Base-by-base conservation (phyloP, 2,329 filamentous ascomycete genomes). In the Chrysosphaeria jannelii region DNA sequence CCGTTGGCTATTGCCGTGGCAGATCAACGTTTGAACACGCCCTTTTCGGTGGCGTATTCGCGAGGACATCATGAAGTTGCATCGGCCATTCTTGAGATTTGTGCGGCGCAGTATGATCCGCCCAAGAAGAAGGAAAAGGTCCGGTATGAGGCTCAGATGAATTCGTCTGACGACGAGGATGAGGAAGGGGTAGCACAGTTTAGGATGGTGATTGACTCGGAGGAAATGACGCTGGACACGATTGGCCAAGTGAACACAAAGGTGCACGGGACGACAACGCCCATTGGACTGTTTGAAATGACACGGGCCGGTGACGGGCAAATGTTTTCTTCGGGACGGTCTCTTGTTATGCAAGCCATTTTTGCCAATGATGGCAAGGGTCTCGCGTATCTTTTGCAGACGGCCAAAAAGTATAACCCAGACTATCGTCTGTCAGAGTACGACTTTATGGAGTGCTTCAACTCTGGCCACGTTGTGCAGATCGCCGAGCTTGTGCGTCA, bases 171-270 rank as follows among this genome's bases (percentile, higher is more conserved):
- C 6, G 39, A 40, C 4, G 39, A 41, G 4, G 42, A 46, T 20
- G 34, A 33, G 5, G 30, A 24, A 4, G 24, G 23, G 9, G 21
- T 40, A n/a, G 43, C 44, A 5, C 48, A 61, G 19, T 44, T 48
- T 22, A 44, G 44, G 10, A 53, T 66, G 28, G 47, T 64, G 19
- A 44, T 75, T 14, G 57, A 68, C 31, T 55, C 67, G 31, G 57
- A 67, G 8, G 49, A 55, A 17, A 74, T 71, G 37, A 85, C 74
- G 0, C 56, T 81, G 24, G 69, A 85, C 10, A 62, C 75, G 32
- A 52, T 85, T 27, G 69, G 69, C 0, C 57, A 72, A 31, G 49
- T 70, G 4, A 59, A 58, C 1, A 64, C 57, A 35, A 52, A 67
- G 26, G 67, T 76, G 28, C 64, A 71, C 36, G 71, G 68, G 27